Evolutionary conservation across 2,329 filamentous ascomycete genomes (phyloP).

Genomic region (Neofusicoccum umdonicola): DNA sequence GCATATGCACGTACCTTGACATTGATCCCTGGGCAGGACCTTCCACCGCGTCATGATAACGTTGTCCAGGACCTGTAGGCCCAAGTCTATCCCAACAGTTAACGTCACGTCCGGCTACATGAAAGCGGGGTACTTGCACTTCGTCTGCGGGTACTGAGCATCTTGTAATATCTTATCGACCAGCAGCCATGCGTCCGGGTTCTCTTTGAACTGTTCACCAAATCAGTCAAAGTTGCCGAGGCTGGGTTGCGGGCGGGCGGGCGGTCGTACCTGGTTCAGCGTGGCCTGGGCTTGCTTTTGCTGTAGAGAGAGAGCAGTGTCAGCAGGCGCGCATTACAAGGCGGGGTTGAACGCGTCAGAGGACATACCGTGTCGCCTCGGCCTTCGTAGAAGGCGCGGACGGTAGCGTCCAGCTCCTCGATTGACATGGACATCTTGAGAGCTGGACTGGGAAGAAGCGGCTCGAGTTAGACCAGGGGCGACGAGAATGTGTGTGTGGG

Average conservation of each 20-base stretch:
- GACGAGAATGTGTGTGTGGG: neutral
- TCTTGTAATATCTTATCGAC: constrained; percentile 96
- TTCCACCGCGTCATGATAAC: constrained; percentile 99
- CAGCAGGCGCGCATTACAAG: constrained; percentile 25
- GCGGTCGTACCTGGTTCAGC: constrained; percentile 75
- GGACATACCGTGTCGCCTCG: constrained; percentile 83
- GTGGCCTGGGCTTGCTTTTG: constrained; percentile 95
- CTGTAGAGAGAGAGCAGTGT: constrained; percentile 51
- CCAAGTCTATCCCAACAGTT: constrained; percentile 63
- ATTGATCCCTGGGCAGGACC: constrained; percentile 92
- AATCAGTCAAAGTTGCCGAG: neutral
- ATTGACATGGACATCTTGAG: constrained; percentile 67
- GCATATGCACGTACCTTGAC: constrained; percentile 63
- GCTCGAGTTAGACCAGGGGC: neutral
- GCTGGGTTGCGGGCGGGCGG: constrained; percentile 11
- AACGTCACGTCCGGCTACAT: constrained; percentile 19
- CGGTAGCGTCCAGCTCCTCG: constrained; percentile 91
- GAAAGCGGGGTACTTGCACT: constrained; percentile 64
- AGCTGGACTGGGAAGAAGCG: constrained; percentile 12
- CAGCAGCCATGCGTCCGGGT: constrained; percentile 94
- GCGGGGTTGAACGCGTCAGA: constrained; percentile 10
- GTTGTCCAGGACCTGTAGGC: constrained; percentile 93
- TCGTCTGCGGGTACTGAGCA: constrained; percentile 90
- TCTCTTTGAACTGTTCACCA: constrained; percentile 84
- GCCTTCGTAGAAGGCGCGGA: constrained; percentile 96